These are phyloP conservation scores for Gossypium aridum DNA, from an alignment of 441 rosid genomes.

Conservation along the genomic window DNA sequence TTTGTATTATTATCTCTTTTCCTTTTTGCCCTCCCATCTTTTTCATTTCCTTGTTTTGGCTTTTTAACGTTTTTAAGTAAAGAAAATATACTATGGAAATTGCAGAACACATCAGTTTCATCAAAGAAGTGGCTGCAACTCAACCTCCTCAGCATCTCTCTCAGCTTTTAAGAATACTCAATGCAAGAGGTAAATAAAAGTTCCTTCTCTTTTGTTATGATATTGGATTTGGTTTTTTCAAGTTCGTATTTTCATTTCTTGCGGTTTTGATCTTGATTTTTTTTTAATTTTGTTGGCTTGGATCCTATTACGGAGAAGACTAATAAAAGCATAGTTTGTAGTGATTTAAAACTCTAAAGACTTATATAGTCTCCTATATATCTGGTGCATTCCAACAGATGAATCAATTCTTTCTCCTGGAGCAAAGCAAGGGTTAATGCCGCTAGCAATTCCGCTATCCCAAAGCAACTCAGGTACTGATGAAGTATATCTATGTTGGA, in stretches of 20 bases:
- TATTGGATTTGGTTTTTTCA: not conserved
- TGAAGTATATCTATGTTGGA: conserved; percentile 2
- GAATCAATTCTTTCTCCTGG: conserved; percentile 69
- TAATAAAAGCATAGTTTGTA: not conserved
- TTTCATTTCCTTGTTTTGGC: not conserved
- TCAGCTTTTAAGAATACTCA: conserved; percentile 48
- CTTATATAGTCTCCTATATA: not conserved
- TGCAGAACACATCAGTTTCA: conserved; percentile 54
- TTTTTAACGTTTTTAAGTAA: not conserved
- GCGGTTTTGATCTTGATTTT: not conserved
- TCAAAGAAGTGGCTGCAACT: conserved; percentile 61
- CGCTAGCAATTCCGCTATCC: conserved; percentile 69
- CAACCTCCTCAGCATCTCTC: conserved; percentile 63
- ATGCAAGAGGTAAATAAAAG: conserved; percentile 41
- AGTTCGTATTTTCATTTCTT: not conserved
- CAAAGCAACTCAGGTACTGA: conserved; percentile 49
- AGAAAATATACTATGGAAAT: not conserved
- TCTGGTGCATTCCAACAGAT: conserved; percentile 32
- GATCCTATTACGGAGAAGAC: not conserved
- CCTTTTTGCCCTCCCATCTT: not conserved
- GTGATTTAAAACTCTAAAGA: not conserved
- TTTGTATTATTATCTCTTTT: not conserved
- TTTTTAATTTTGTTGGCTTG: not conserved
- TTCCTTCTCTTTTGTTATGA: not conserved
- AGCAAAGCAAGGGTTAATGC: conserved; percentile 68